Base-by-base conservation (phyloP, 768 basidiomycete species). In the Boletales sp. region DNA sequence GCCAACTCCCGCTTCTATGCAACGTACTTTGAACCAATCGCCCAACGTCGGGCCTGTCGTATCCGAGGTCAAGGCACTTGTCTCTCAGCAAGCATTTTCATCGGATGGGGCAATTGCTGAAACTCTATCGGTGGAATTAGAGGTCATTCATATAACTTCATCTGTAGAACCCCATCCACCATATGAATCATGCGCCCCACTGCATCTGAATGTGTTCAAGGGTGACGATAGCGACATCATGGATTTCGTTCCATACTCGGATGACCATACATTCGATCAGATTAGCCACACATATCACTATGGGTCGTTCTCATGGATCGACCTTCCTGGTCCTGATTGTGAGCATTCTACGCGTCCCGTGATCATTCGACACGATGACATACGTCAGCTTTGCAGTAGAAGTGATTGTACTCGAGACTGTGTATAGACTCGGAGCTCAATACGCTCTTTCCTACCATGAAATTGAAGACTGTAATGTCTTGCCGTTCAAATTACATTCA, bases 221-320 rank as follows among this genome's bases (percentile, higher is more conserved):
- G 83, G 81, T 4, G 84, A 87, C 51, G 86, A 87, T 50, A 67
- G 79, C 7, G 70, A 74, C 51, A 63, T 68, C 18, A 75, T 86
- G 72, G 71, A 73, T 3, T 88, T 86, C 60, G 64, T 86, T 7
- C 84, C 85, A 2, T 80, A 79, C 46, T 72, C 78, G 0, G 84
- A 88, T 57, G 85, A 87, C 39, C 72, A 74, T 3, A 57, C 41
- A 0, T 89, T 88, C 54, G 56, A 79, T 44, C 66, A 62, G 32
- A 30, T 40, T 3, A 57, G 44, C 14, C 77, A 85, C 54, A 57
- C 66, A 3, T 46, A 58, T 13, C 70, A 76, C 5, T 77, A 84
- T 61, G 61, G 58, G 9, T 59, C 61, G 2, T 70, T 81, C 45
- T 73, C 74, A 0, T 88, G 87, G 86, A 74, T 81, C 54, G 36